Evolutionary conservation across 257 asterid species (phyloP).

Genomic region (Solanum sejunctum): DNA sequence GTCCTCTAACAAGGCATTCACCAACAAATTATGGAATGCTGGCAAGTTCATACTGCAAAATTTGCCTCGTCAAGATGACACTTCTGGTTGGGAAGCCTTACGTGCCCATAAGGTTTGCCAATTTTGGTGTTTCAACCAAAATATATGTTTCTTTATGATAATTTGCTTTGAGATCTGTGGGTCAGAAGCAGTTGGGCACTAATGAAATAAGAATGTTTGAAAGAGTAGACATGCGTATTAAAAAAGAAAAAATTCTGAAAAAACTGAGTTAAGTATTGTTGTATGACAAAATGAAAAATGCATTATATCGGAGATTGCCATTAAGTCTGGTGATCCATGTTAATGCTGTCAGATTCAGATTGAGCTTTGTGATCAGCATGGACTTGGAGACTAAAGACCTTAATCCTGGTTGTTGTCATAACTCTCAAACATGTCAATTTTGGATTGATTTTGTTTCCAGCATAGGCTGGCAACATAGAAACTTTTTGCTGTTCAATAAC

Average conservation of each 20-base stretch:
- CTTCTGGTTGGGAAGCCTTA: constrained; percentile 59
- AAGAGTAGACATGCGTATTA: neutral
- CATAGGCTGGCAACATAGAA: neutral
- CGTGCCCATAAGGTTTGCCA: constrained; percentile 45
- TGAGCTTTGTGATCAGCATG: neutral
- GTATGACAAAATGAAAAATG: neutral
- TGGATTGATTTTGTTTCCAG: neutral
- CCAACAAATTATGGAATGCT: constrained; percentile 98
- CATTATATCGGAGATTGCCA: neutral
- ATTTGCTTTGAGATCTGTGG: neutral
- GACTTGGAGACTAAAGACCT: neutral
- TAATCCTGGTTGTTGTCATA: neutral
- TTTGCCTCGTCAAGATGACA: constrained; percentile 63
- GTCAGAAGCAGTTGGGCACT: neutral
- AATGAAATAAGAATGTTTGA: neutral
- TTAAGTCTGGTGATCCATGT: neutral
- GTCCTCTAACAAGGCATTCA: constrained; percentile 84
- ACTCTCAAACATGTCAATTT: neutral
- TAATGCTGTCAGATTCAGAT: neutral
- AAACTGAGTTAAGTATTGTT: neutral
- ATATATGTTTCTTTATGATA: neutral
- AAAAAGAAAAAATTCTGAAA: neutral
- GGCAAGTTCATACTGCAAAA: constrained; percentile 92
- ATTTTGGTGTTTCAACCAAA: neutral
- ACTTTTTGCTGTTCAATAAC: neutral